phyloP scores from a whole-genome alignment of 805 yeast genomes.

The Candida sanyiensis region DNA sequence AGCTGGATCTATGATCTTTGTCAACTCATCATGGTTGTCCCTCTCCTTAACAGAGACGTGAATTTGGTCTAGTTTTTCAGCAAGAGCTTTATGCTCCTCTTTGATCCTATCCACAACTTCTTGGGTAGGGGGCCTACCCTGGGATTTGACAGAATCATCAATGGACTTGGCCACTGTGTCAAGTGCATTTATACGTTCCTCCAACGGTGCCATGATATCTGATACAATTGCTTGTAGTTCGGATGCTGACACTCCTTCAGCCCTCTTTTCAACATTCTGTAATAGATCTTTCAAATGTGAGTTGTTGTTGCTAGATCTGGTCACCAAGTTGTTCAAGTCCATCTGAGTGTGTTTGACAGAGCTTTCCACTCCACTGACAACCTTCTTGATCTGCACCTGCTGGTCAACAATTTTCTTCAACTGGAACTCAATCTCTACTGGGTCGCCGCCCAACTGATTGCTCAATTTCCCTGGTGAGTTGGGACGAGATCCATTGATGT shows the following conservation, averaged over 20 bases:
- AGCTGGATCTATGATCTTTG: background rate
- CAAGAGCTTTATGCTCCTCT: background rate
- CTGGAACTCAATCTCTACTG: slow-evolving; percentile 23
- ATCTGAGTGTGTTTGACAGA: slow-evolving; percentile 26
- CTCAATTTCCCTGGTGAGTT: slow-evolving; percentile 22
- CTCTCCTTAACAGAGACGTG: background rate
- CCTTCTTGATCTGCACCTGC: slow-evolving; percentile 27
- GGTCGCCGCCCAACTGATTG: slow-evolving; percentile 13
- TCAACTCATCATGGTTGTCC: background rate
- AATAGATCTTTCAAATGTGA: slow-evolving; percentile 24
- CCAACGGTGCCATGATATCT: background rate
- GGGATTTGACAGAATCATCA: background rate
- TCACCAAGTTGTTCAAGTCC: slow-evolving; percentile 24
- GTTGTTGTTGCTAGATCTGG: slow-evolving; percentile 26
- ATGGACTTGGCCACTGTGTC: background rate
- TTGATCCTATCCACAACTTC: background rate
- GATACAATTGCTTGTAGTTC: background rate
- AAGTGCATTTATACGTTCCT: background rate
- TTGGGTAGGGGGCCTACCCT: background rate
- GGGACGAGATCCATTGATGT: slow-evolving; percentile 18
- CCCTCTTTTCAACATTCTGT: slow-evolving; percentile 14
- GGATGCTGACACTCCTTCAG: background rate
- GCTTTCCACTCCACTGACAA: slow-evolving; percentile 24
- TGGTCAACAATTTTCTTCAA: slow-evolving; percentile 25
- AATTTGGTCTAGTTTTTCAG: background rate